A percentile compares a stretch with the other conserved stretches of the same genome.
phyloP scores from a whole-genome alignment of 2,329 filamentous ascomycete species.

The Neurospora sp. region DNA sequence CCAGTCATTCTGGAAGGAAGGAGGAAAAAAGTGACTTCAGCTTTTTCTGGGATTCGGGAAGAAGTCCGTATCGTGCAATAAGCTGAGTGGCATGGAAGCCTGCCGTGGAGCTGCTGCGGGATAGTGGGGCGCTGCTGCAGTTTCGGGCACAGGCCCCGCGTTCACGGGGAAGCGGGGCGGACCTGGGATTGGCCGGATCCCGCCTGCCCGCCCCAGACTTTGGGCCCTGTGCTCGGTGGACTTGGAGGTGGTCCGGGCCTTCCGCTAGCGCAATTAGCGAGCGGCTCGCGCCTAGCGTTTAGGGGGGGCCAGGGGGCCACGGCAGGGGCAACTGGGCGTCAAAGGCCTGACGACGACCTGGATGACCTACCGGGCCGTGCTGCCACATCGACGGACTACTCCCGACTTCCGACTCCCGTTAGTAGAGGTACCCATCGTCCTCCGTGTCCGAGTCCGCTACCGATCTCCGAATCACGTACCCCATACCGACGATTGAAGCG shows the following conservation, averaged over 20 bases:
- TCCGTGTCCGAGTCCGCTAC: background rate
- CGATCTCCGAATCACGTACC: background rate
- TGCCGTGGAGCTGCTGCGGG: background rate
- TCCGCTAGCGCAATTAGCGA: background rate
- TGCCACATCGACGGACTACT: background rate
- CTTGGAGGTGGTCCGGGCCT: background rate
- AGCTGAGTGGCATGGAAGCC: background rate
- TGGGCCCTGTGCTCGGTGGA: background rate
- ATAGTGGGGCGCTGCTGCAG: background rate
- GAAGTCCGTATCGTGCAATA: background rate
- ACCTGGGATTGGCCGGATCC: background rate
- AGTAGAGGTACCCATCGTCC: background rate
- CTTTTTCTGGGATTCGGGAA: background rate
- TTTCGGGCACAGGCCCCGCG: background rate
- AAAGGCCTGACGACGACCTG: background rate
- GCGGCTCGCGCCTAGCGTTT: background rate
- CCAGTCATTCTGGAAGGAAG: background rate
- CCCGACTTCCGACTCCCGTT: background rate
- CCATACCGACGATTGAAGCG: background rate
- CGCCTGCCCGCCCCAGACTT: background rate
- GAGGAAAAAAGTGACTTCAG: background rate
- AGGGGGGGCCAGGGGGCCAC: background rate
- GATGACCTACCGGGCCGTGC: background rate
- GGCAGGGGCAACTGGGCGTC: background rate
- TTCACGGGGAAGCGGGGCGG: background rate